These are phyloP conservation scores for Fusarium paranaense DNA, from an alignment of 2,329 filamentous ascomycete genomes.

Conservation along the genomic window DNA sequence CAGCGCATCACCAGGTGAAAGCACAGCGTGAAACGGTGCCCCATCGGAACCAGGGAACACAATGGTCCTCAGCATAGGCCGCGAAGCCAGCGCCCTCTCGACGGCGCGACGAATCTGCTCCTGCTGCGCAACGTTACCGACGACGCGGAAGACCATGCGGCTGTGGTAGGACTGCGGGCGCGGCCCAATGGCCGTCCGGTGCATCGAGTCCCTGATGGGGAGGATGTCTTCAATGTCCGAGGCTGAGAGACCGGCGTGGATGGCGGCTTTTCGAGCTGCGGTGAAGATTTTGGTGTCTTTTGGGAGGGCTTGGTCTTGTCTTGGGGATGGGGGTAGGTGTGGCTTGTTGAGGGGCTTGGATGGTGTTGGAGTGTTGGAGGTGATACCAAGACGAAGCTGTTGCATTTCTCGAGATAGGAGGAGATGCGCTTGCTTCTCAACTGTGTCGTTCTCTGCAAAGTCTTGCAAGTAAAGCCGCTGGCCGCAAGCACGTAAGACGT, in stretches of 20 bases:
- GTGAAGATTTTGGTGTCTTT: conserved; percentile 3
- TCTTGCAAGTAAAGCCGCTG: conserved; percentile 52
- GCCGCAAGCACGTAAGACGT: conserved; percentile 42
- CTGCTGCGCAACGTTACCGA: conserved; percentile 27
- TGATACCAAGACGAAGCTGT: conserved; percentile 20
- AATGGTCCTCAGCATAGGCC: conserved; percentile 47
- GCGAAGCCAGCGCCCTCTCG: conserved; percentile 41
- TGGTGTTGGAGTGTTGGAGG: conserved; percentile 7
- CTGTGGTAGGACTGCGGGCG: conserved; percentile 51
- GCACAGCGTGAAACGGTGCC: conserved; percentile 45
- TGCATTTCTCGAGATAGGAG: conserved; percentile 38
- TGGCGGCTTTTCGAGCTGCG: conserved; percentile 17
- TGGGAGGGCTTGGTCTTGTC: not conserved
- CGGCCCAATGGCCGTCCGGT: conserved; percentile 46
- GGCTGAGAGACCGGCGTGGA: conserved; percentile 30
- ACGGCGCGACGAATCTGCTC: conserved; percentile 44
- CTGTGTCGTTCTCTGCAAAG: conserved; percentile 45
- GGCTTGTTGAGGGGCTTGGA: not conserved
- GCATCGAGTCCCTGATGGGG: conserved; percentile 45
- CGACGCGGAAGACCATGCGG: conserved; percentile 48
- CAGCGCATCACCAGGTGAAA: conserved; percentile 35
- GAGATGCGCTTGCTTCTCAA: conserved; percentile 48
- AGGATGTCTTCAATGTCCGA: conserved; percentile 46
- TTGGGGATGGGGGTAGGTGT: not conserved
- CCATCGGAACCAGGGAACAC: conserved; percentile 33